These are phyloP conservation scores for Calonectria pseudoturangicola DNA, from an alignment of 2,329 filamentous ascomycete genomes.

Conservation along the genomic window DNA sequence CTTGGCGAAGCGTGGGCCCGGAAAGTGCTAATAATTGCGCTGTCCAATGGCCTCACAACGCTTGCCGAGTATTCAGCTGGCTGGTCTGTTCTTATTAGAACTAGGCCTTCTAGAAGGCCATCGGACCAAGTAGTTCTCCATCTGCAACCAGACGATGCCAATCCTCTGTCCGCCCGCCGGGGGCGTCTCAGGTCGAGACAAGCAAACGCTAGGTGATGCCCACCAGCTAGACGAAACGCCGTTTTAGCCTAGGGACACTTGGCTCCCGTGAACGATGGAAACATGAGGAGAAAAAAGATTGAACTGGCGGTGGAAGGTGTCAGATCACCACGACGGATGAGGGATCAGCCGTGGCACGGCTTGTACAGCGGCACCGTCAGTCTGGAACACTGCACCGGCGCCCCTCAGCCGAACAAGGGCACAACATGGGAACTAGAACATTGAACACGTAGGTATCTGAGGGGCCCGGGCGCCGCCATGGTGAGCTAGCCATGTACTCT, in stretches of 20 bases:
- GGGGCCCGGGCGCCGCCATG: constrained; percentile 24
- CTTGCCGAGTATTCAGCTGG: constrained; percentile 37
- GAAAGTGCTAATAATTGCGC: constrained; percentile 9
- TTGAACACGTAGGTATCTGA: constrained; percentile 35
- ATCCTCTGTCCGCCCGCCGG: constrained; percentile 31
- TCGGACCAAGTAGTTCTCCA: constrained; percentile 27
- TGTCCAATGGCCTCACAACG: constrained; percentile 34
- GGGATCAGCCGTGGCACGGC: constrained; percentile 35
- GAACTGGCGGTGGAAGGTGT: constrained; percentile 45
- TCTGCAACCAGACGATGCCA: constrained; percentile 32
- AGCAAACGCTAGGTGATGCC: constrained; percentile 34
- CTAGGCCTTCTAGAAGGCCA: constrained; percentile 40
- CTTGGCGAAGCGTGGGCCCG: constrained; percentile 9
- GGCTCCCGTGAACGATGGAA: constrained; percentile 1
- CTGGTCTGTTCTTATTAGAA: constrained; percentile 29
- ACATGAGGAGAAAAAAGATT: neutral
- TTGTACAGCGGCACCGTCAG: constrained; percentile 45
- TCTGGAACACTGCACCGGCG: constrained; percentile 38
- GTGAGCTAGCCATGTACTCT: constrained; percentile 16
- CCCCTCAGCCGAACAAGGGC: constrained; percentile 53
- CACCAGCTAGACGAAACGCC: constrained; percentile 38
- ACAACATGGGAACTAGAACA: constrained; percentile 39
- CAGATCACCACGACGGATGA: constrained; percentile 41
- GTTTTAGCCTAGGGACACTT: constrained; percentile 30
- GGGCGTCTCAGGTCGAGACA: constrained; percentile 38